Evolutionary conservation across 2,329 filamentous ascomycete genomes (phyloP).

Genomic region (Magnaporthales sp.): DNA sequence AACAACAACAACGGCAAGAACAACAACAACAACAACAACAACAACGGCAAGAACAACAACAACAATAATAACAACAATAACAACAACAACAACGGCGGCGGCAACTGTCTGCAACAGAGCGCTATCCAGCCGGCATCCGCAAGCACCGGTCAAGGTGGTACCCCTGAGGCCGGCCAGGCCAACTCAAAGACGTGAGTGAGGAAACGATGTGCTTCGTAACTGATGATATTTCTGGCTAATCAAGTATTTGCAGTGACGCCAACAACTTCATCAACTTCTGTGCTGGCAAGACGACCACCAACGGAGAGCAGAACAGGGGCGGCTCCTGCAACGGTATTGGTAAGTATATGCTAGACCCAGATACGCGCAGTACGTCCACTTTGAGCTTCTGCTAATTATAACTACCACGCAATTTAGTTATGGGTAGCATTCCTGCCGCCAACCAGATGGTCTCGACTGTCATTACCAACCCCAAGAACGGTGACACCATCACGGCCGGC

Average conservation of each 20-base stretch:
- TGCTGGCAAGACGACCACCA: slow-evolving; percentile 44
- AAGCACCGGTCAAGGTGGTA: slow-evolving; percentile 35
- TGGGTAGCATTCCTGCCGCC: slow-evolving; percentile 50
- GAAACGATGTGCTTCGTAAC: not conserved
- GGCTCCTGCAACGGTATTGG: slow-evolving; percentile 59
- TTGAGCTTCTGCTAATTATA: slow-evolving; percentile 11
- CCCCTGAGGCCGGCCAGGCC: slow-evolving; percentile 34
- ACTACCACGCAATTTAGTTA: slow-evolving; percentile 26
- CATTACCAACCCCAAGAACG: slow-evolving; percentile 43
- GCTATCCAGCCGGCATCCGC: slow-evolving; percentile 41
- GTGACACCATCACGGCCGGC: slow-evolving; percentile 35
- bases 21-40: slow-evolving; percentile 17
- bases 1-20: slow-evolving; percentile 11
- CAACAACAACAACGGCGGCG: slow-evolving; percentile 14
- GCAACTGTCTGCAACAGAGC: slow-evolving; percentile 28
- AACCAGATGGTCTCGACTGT: slow-evolving; percentile 49
- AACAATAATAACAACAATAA: slow-evolving; percentile 12
- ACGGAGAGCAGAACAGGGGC: slow-evolving; percentile 46
- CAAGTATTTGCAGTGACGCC: slow-evolving; percentile 30
- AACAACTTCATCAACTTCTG: slow-evolving; percentile 62
- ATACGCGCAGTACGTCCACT: not conserved
- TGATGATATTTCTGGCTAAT: not conserved
- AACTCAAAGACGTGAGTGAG: slow-evolving; percentile 43
- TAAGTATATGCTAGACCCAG: slow-evolving; percentile 26
- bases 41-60: not conserved